Base-by-base conservation (phyloP, 2,329 filamentous ascomycete species). In the Simplicillium aogashimaense region DNA sequence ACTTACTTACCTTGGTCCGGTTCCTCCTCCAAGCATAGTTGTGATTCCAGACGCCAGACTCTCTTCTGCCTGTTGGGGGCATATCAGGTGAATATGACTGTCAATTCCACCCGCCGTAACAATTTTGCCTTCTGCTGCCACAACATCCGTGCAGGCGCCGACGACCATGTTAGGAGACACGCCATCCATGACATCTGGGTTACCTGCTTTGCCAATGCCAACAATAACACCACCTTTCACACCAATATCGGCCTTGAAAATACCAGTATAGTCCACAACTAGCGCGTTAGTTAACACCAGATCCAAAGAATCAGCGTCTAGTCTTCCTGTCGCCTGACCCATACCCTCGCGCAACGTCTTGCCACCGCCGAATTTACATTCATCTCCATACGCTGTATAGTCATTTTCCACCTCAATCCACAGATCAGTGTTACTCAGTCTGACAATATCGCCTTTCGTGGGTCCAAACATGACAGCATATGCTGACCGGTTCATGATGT, bases 221-320 rank as follows among this genome's bases (percentile, higher is more conserved):
- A 82, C 81, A 53, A 97, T 95, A 32, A 83, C 58, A 3, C 90
- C 88, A 50, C 88, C 64, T 61, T 94, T 95, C 59, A 97, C 81
- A 25, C 90, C 90, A 56, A 97, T 94, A 59, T 97, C 90, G 7
- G 89, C 89, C 65, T 97, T 97, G 71, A 86, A 94, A 55, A 97
- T 95, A 37, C 90, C 90, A 1, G 76, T 82, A 75, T 83, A 94
- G 64, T 97, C 90, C 14, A 97, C 73, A 29, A 97, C 81, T 47
- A 97, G 65, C 6, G 88, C 90, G 53, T 95, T 95, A 2, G 81
- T 86, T 44, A 97, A 78, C 18, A 94, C 86, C 36, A 90, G 75
- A 58, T 95, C 90, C 44, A 95, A 64, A 18, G 77, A 78, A 20
- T 89, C 79, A 3, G 70, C 67, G 51, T 90, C 83, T 0, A 74